A percentile compares a stretch with the other conserved stretches of the same genome.
phyloP scores from a whole-genome alignment of 176 grass and related monocot species.

The Pontederia paniculata region DNA sequence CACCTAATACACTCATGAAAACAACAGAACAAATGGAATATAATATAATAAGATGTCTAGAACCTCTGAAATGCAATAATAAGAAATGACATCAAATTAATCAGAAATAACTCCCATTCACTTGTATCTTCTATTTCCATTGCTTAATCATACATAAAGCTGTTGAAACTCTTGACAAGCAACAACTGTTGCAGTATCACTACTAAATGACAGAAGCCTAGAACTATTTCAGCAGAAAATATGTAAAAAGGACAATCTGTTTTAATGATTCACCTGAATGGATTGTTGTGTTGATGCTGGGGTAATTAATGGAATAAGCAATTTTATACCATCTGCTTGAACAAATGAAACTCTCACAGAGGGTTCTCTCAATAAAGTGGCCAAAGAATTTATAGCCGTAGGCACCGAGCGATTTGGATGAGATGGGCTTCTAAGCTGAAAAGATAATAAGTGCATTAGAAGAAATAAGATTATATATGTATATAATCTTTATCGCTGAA shows the following conservation, averaged over 20 bases:
- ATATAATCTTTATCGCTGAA: constrained; percentile 6
- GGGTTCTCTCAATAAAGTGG: constrained; percentile 54
- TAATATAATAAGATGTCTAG: too few relatives aligned
- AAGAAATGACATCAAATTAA: too few relatives aligned
- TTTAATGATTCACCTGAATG: constrained; percentile 48
- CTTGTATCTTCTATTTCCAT: too few relatives aligned
- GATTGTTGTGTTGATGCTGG: constrained; percentile 92
- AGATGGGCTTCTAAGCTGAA: constrained; percentile 79
- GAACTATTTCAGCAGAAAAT: background rate
- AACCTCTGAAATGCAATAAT: too few relatives aligned
- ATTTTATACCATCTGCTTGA: constrained; percentile 71
- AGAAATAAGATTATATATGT: constrained; percentile 11
- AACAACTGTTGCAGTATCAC: background rate
- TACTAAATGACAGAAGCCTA: too few relatives aligned
- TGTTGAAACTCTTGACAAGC: too few relatives aligned
- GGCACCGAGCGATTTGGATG: constrained; percentile 64
- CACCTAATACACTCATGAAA: too few relatives aligned
- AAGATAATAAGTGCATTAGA: constrained; percentile 20
- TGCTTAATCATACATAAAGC: too few relatives aligned
- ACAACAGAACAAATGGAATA: too few relatives aligned
- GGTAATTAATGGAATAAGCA: constrained; percentile 77
- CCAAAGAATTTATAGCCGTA: constrained; percentile 55
- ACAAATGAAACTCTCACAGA: constrained; percentile 79
- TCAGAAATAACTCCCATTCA: too few relatives aligned
- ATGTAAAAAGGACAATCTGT: background rate